phyloP scores from a whole-genome alignment of 257 asterid genomes.

The Gentiana straminea region DNA sequence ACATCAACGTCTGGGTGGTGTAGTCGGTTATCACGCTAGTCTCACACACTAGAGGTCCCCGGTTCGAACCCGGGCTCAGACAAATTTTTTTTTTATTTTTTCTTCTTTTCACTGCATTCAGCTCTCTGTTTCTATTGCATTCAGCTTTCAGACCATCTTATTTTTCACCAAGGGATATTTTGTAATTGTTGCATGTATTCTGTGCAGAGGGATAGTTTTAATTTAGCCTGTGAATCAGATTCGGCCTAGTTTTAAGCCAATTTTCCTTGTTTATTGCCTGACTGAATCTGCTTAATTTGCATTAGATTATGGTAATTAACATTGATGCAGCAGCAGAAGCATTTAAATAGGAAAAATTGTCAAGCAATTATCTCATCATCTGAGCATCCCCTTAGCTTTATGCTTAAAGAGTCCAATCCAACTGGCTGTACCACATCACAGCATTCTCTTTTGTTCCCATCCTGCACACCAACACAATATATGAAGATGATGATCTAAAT shows the following conservation, averaged over 20 bases:
- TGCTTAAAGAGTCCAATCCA: slow-evolving; percentile 13
- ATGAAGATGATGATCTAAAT: no score
- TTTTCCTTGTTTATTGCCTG: no score
- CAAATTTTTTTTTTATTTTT: slow-evolving; percentile 2
- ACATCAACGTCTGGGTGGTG: slow-evolving; percentile 33
- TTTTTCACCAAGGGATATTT: background rate
- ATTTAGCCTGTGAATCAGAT: background rate
- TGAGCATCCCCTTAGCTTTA: slow-evolving; percentile 18
- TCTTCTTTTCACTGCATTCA: background rate
- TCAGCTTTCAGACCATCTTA: background rate
- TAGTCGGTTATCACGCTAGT: slow-evolving; percentile 70
- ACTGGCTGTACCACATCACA: slow-evolving; percentile 16
- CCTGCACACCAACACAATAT: slow-evolving; percentile 6
- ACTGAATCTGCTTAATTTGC: no score
- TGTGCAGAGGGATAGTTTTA: background rate
- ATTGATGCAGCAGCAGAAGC: no score
- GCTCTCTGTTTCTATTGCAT: background rate
- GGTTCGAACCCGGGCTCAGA: slow-evolving; percentile 77
- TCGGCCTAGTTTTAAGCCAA: background rate
- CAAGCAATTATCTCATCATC: slow-evolving; percentile 9
- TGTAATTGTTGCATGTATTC: no score
- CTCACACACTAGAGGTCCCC: slow-evolving; percentile 83
- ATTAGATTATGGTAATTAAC: no score
- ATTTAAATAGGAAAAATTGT: background rate
- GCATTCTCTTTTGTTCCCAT: slow-evolving; percentile 24